These are phyloP conservation scores for Aspergillus fructus DNA, from an alignment of 2,329 filamentous ascomycete species.

Conservation along the genomic window DNA sequence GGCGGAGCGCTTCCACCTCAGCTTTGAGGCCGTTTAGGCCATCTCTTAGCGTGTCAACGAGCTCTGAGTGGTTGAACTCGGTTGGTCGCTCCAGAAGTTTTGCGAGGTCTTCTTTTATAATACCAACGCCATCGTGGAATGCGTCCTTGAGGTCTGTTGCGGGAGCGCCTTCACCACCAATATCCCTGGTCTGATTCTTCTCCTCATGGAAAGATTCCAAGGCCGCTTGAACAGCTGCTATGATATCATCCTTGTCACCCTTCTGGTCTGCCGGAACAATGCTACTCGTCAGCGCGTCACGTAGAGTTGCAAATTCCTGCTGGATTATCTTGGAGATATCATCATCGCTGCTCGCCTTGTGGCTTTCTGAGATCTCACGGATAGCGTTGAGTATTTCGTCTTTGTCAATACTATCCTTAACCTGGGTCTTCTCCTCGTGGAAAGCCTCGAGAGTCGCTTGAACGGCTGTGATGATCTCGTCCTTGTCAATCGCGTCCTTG, in stretches of 20 bases:
- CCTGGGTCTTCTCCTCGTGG: slow-evolving; percentile 53
- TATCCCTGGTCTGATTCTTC: neutral
- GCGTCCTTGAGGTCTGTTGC: slow-evolving; percentile 62
- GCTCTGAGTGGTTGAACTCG: slow-evolving; percentile 84
- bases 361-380: slow-evolving; percentile 45
- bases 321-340: slow-evolving; percentile 49
- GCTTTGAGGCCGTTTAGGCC: slow-evolving; percentile 72
- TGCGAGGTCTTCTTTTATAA: slow-evolving; percentile 71
- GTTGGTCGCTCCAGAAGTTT: slow-evolving; percentile 74
- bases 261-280: slow-evolving; percentile 39
- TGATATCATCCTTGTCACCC: slow-evolving; percentile 42
- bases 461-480: slow-evolving; percentile 53
- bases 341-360: slow-evolving; percentile 29
- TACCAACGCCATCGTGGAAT: slow-evolving; percentile 69
- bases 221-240: slow-evolving; percentile 50
- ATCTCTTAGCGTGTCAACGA: slow-evolving; percentile 81
- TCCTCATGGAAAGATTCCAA: neutral
- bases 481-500: neutral
- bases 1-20: slow-evolving; percentile 78
- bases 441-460: slow-evolving; percentile 45
- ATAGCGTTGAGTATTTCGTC: slow-evolving; percentile 63
- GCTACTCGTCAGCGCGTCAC: slow-evolving; percentile 45
- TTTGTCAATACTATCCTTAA: slow-evolving; percentile 55
- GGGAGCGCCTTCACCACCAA: slow-evolving; percentile 52
- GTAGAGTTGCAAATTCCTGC: slow-evolving; percentile 61